Conservation (phyloP, 2,329 filamentous ascomycete species). For the Aureobasidium lini region DNA sequence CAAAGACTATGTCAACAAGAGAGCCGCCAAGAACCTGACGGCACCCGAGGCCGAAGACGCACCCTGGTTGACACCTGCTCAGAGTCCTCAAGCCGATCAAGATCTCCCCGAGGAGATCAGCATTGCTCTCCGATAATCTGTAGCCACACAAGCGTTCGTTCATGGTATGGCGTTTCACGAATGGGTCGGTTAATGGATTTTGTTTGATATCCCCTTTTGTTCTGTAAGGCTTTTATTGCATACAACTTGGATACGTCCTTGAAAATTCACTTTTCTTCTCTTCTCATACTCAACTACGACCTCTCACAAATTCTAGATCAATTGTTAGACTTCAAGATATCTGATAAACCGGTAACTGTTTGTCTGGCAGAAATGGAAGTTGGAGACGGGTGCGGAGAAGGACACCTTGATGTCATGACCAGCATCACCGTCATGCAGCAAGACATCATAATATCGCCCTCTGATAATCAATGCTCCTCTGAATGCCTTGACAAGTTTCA, state of each 20-base stretch:
- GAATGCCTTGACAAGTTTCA: neutral
- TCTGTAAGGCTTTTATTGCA: neutral
- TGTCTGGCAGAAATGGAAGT: neutral
- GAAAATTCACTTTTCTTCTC: neutral
- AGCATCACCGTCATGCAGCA: neutral
- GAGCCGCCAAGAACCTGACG: neutral
- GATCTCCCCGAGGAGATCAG: constrained; percentile 10
- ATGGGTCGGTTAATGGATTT: neutral
- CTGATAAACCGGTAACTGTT: no score
- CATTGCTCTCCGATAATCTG: neutral
- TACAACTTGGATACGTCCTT: neutral
- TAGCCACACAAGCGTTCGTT: neutral
- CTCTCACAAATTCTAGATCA: neutral
- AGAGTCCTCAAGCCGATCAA: constrained; percentile 25
- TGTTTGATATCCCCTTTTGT: constrained; percentile 1
- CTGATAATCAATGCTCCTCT: neutral
- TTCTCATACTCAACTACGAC: neutral
- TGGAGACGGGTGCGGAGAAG: neutral
- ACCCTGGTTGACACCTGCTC: constrained; percentile 27
- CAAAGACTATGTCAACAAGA: constrained; percentile 33
- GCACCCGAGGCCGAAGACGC: constrained; percentile 17
- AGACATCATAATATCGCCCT: neutral
- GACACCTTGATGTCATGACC: constrained; percentile 5
- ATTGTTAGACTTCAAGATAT: no score
- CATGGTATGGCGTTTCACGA: neutral